These are phyloP conservation scores for Botrytis fragariae DNA, from an alignment of 2,329 filamentous ascomycete genomes.

Conservation along the genomic window DNA sequence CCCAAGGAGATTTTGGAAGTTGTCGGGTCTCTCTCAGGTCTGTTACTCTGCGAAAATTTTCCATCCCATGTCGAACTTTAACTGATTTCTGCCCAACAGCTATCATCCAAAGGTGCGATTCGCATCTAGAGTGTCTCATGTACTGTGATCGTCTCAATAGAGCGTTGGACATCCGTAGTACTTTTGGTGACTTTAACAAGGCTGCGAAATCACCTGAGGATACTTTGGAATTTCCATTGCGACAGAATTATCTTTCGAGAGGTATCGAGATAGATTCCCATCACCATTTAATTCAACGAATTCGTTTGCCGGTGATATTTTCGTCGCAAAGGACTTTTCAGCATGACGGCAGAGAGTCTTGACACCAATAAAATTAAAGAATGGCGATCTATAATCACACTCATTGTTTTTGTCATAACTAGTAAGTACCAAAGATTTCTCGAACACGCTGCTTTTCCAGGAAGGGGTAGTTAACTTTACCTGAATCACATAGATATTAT, in stretches of 20 bases:
- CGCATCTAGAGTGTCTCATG: neutral
- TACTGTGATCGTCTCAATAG: neutral
- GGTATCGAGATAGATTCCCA: neutral
- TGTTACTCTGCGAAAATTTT: neutral
- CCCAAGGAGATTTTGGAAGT: neutral
- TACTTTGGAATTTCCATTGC: neutral
- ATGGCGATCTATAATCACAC: slow-evolving; percentile 69
- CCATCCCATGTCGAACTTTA: neutral
- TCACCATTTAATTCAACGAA: neutral
- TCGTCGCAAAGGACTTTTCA: neutral
- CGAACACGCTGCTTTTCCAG: neutral
- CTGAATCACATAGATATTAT: slow-evolving; percentile 53
- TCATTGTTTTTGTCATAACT: slow-evolving; percentile 66
- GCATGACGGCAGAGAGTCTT: slow-evolving; percentile 28
- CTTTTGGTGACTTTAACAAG: neutral
- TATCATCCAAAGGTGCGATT: neutral
- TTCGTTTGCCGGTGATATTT: neutral
- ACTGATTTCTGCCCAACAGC: slow-evolving; percentile 6
- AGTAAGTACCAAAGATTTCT: slow-evolving; percentile 51
- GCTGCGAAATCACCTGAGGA: neutral
- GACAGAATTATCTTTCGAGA: neutral
- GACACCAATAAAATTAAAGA: slow-evolving; percentile 56
- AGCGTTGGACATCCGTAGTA: neutral
- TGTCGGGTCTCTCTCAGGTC: slow-evolving; percentile 3
- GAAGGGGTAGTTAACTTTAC: slow-evolving; percentile 15